Evolutionary conservation across 1,284 basidiomycete species (phyloP).

Genomic region (Takashimella koratensis): DNA sequence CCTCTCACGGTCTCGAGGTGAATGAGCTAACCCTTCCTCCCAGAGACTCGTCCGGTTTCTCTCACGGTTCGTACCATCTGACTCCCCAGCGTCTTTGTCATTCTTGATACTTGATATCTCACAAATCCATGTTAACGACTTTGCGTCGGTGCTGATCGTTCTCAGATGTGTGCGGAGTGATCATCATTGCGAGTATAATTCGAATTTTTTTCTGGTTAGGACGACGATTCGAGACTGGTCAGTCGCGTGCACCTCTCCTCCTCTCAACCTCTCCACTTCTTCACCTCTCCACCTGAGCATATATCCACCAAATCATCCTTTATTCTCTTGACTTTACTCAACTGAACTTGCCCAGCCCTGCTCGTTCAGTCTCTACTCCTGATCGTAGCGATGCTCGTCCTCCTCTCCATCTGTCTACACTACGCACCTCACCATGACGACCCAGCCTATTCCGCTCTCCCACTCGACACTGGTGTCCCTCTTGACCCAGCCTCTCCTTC

Average conservation of each 20-base stretch:
- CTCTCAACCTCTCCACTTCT: neutral
- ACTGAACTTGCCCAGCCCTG: constrained; percentile 38
- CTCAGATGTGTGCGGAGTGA: constrained; percentile 43
- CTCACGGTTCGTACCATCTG: constrained; percentile 42
- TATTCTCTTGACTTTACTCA: neutral
- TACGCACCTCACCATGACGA: constrained; percentile 32
- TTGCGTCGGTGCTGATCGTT: neutral
- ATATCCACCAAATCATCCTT: neutral
- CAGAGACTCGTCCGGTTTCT: constrained; percentile 49
- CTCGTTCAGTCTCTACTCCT: constrained; percentile 51
- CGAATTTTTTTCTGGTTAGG: constrained; percentile 53
- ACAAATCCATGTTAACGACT: neutral
- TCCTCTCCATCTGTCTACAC: constrained; percentile 53
- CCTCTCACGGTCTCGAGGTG: too few relatives aligned
- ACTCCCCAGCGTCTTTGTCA: too few relatives aligned
- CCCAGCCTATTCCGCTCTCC: neutral
- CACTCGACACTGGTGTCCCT: neutral
- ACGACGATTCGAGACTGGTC: constrained; percentile 51
- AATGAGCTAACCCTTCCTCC: constrained; percentile 12
- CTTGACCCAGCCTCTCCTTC: neutral
- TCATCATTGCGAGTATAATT: constrained; percentile 50
- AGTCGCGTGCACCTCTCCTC: neutral
- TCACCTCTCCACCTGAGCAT: constrained; percentile 1
- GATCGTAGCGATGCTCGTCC: constrained; percentile 51
- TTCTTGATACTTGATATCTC: neutral